Evolutionary conservation across 805 yeast genomes (phyloP).

Genomic region (Allodekkera sacchari): DNA sequence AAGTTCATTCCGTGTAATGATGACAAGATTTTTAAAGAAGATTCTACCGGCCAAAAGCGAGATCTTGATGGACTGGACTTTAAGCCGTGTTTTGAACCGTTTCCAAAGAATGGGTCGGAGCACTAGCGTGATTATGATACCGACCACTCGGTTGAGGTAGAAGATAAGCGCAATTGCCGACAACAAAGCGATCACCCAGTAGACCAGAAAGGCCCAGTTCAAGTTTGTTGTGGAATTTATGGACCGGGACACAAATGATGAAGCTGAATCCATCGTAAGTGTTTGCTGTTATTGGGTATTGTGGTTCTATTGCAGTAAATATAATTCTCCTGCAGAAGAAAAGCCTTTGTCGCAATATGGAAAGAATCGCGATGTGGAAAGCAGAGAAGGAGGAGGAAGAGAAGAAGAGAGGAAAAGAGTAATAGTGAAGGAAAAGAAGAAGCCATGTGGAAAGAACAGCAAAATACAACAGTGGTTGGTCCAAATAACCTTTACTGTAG

Average conservation of each 20-base stretch:
- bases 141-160: slow-evolving; percentile 68
- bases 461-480: too few relatives aligned
- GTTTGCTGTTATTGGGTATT: background rate
- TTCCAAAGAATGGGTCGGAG: slow-evolving; percentile 59
- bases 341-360: background rate
- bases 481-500: too few relatives aligned
- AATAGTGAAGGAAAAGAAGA: too few relatives aligned
- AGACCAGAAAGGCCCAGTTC: slow-evolving; percentile 71
- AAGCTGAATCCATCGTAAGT: slow-evolving; percentile 16
- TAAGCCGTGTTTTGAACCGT: slow-evolving; percentile 45
- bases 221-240: slow-evolving; percentile 20
- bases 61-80: slow-evolving; percentile 65
- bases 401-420: too few relatives aligned
- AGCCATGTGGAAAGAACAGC: too few relatives aligned
- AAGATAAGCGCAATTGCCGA: slow-evolving; percentile 59
- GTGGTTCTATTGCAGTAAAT: slow-evolving; percentile 1
- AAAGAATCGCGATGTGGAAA: background rate
- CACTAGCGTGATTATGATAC: slow-evolving; percentile 43
- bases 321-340: background rate
- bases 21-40: slow-evolving; percentile 64
- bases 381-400: background rate
- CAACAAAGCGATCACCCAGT: slow-evolving; percentile 67
- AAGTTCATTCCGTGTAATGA: slow-evolving; percentile 68
- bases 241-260: slow-evolving; percentile 19
- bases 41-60: slow-evolving; percentile 79